Evolutionary conservation across 306 rosid species (phyloP), one percentile per base, ranked within the genome.

Genomic region (Sicyos baderoa): DNA sequence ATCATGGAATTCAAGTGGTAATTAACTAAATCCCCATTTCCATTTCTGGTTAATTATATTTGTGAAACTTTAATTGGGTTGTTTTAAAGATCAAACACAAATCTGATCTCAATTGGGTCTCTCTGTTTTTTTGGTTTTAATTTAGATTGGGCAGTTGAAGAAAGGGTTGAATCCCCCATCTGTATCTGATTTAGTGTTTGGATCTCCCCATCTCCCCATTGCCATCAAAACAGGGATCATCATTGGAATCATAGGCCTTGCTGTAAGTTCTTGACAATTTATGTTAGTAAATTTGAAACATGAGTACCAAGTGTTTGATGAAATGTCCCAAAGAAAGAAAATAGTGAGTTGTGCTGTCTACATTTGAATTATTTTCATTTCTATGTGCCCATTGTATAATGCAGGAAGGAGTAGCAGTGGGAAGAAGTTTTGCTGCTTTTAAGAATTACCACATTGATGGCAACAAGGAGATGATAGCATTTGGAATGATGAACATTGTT

Each of bases 371-470:
- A 22, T 47, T 40, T 65, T 18, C 55, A 47, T 66, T 47, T 66
- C 14, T 1, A 0, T 64, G 52, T 42, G 42, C 47, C 11, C 32
- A 5, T 17, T 45, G 53, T 60, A 12, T 67, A 59, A 22, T 69
- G 71, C 69, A 83, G 86, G 86, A 83, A 77, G 86, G 86, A 77
- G 80, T 80, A 29, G 86, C 86, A 6, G 86, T 83, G 13, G 86
- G 86, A 69, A 80, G 84, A 75, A 79, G 86, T 59, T 83, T 83
- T 62, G 86, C 86, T 21, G 49, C 74, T 1, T 25, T 79, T 2
- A 83, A 80, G 75, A 80, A 77, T 57, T 83, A 83, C 54, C 84
- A 83, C 61, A 83, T 75, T 70, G 82, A 83, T 57, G 86, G 86
- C 19, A 83, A 83, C 76, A 83, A 80, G 68, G 84, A 83, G 71